Evolutionary conservation across 306 rosid genomes (phyloP).

Genomic region (Cicer cuneatum): DNA sequence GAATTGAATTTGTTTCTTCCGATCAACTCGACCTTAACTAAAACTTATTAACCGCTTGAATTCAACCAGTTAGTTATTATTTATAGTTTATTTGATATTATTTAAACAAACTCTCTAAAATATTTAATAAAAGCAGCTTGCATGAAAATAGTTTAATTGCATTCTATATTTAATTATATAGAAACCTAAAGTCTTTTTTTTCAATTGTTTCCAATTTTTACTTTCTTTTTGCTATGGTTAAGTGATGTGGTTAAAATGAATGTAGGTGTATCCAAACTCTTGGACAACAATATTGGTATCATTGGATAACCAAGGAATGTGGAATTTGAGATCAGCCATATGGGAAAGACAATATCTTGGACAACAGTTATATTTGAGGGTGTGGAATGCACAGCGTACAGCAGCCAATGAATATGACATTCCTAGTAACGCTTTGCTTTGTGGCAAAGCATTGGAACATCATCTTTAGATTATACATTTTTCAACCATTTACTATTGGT

Average conservation of each 20-base stretch:
- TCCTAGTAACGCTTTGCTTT: conserved; percentile 73
- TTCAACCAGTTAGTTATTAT: no score
- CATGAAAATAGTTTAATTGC: no score
- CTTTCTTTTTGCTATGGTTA: no score
- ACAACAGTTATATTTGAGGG: conserved; percentile 84
- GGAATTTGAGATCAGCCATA: conserved; percentile 91
- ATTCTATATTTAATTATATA: no score
- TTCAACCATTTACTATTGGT: conserved; percentile 1
- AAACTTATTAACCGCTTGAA: no score
- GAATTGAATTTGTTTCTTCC: no score
- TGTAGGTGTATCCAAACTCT: conserved; percentile 84
- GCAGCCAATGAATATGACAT: conserved; percentile 82
- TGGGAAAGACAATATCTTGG: conserved; percentile 98
- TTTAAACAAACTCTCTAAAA: no score
- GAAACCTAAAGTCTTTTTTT: no score
- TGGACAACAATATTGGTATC: conserved; percentile 91
- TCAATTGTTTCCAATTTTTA: no score
- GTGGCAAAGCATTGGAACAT: conserved; percentile 84
- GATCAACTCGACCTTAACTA: no score
- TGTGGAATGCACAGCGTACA: conserved; percentile 68
- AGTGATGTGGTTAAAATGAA: conserved; percentile 11
- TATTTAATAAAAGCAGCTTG: no score
- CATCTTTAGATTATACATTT: conserved; percentile 44
- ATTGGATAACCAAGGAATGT: conserved; percentile 96
- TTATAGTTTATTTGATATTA: no score